Conservation (phyloP, 768 basidiomycete genomes). For the Mycena venus region DNA sequence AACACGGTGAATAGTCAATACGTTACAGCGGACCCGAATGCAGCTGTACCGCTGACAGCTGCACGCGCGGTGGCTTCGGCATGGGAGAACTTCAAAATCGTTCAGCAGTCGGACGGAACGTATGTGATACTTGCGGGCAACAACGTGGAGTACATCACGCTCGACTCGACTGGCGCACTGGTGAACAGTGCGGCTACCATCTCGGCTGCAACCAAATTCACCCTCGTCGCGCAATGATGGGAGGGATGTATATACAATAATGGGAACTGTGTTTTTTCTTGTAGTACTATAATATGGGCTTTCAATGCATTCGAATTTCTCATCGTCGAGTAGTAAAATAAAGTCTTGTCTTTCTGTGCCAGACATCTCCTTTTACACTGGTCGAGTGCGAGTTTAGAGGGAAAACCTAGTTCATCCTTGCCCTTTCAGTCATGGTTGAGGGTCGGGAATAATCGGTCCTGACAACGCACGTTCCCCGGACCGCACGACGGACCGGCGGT, state of each 20-base stretch:
- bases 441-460: too few species aligned
- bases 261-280: too few species aligned
- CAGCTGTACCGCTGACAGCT: slow-evolving; percentile 41
- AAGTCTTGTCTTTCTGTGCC: too few species aligned
- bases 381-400: too few species aligned
- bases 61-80: slow-evolving; percentile 41
- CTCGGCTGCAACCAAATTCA: slow-evolving; percentile 42
- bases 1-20: slow-evolving; percentile 39
- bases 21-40: slow-evolving; percentile 49
- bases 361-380: too few species aligned
- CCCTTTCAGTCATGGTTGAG: too few species aligned
- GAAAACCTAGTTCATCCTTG: too few species aligned
- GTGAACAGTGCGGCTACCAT: slow-evolving; percentile 44
- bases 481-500: not conserved
- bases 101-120: slow-evolving; percentile 37
- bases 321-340: too few species aligned
- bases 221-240: slow-evolving; percentile 32
- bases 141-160: slow-evolving; percentile 44
- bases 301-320: too few species aligned
- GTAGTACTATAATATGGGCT: too few species aligned
- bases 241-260: too few species aligned
- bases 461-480: not conserved
- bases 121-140: slow-evolving; percentile 48
- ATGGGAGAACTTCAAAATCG: slow-evolving; percentile 47
- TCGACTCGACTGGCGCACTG: slow-evolving; percentile 41